phyloP scores from a whole-genome alignment of 345 rosid genomes.

The Kandelia obovata region DNA sequence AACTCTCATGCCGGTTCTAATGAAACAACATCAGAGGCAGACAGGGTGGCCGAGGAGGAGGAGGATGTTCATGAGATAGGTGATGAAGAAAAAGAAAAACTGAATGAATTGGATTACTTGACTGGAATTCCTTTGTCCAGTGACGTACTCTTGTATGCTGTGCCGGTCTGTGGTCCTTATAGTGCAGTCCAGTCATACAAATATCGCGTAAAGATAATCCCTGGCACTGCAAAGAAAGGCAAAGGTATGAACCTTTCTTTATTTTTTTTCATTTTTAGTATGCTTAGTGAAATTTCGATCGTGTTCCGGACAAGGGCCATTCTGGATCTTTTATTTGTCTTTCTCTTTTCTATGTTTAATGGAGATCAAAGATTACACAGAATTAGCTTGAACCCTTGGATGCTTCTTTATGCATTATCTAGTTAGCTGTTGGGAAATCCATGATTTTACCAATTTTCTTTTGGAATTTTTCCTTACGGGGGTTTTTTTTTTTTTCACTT shows the following conservation, averaged over 20 bases:
- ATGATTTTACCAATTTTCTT: too few species aligned
- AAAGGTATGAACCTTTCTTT: constrained; percentile 49
- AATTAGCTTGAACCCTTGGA: too few species aligned
- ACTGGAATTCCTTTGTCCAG: constrained; percentile 77
- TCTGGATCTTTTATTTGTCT: neutral
- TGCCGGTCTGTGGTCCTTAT: constrained; percentile 95
- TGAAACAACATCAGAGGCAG: constrained; percentile 38
- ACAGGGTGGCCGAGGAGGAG: constrained; percentile 84
- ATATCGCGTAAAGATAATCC: constrained; percentile 81
- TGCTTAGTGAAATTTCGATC: neutral
- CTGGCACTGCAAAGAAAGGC: constrained; percentile 92
- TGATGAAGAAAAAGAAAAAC: constrained; percentile 82
- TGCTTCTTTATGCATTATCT: too few species aligned
- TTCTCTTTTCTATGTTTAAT: neutral
- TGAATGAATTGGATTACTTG: constrained; percentile 83
- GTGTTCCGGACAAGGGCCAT: neutral
- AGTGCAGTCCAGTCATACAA: constrained; percentile 82
- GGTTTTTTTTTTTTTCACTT: too few species aligned
- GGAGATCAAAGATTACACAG: neutral
- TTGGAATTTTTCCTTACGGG: too few species aligned
- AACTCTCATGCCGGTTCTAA: constrained; percentile 15
- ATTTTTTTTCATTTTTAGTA: neutral
- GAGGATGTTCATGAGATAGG: constrained; percentile 87
- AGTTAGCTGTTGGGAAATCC: too few species aligned
- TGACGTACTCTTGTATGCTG: constrained; percentile 76